A percentile compares a stretch with the other conserved stretches of the same genome.
Evolutionary conservation across 257 asterid species (phyloP).

Genomic region (Solanum appendiculatum): DNA sequence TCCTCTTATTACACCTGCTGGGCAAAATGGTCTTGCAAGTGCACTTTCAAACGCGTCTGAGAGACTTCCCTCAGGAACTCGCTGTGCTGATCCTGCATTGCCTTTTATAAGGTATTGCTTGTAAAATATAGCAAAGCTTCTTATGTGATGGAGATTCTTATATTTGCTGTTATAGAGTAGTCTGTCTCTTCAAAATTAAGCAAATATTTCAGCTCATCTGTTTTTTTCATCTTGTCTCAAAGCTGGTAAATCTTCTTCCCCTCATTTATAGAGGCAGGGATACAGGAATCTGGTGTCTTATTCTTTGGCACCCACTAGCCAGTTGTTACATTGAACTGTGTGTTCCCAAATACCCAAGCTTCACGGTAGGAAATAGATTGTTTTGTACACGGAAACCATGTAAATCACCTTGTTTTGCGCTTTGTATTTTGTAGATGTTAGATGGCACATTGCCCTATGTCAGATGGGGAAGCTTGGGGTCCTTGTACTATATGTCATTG

Average conservation of each 20-base stretch:
- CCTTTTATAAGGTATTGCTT: slow-evolving; percentile 78
- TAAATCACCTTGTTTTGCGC: neutral
- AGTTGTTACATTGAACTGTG: neutral
- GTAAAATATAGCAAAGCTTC: slow-evolving; percentile 5
- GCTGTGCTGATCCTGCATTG: slow-evolving; percentile 92
- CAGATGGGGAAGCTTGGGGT: neutral
- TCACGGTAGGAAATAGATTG: neutral
- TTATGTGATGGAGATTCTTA: neutral
- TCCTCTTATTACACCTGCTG: slow-evolving; percentile 96
- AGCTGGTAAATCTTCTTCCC: neutral
- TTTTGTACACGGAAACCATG: neutral
- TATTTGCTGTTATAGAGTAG: neutral
- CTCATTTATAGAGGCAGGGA: neutral
- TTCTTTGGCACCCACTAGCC: neutral
- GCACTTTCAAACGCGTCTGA: slow-evolving; percentile 83
- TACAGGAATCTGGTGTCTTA: neutral
- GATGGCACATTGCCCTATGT: neutral
- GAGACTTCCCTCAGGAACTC: slow-evolving; percentile 94
- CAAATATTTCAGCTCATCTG: neutral
- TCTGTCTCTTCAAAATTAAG: neutral
- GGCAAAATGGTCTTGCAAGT: slow-evolving; percentile 89
- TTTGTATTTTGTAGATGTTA: neutral
- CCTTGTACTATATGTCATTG: neutral
- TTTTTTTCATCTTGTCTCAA: neutral
- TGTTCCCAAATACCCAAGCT: neutral